Evolutionary conservation across 1,284 basidiomycete species (phyloP).

Genomic region (Boletus mariae): DNA sequence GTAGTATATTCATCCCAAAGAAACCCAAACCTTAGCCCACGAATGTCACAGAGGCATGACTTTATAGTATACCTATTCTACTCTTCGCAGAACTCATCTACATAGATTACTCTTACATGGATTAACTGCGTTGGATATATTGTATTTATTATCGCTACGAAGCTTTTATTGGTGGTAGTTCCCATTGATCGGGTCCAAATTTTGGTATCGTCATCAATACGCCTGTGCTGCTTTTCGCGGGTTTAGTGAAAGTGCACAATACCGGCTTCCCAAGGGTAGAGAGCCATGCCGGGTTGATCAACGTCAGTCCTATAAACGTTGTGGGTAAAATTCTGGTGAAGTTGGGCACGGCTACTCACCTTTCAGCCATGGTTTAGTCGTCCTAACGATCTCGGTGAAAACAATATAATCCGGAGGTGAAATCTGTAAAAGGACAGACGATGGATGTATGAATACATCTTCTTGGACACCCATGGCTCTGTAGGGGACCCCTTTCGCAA

Average conservation of each 20-base stretch:
- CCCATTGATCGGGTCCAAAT: constrained; percentile 82
- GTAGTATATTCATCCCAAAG: constrained; percentile 51
- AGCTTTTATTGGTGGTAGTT: constrained; percentile 74
- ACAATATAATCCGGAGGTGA: constrained; percentile 87
- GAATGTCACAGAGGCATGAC: neutral
- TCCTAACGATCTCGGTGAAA: constrained; percentile 79
- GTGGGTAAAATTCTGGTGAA: constrained; percentile 2
- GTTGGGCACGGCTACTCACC: constrained; percentile 40
- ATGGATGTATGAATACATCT: constrained; percentile 92
- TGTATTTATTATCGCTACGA: constrained; percentile 15
- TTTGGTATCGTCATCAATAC: constrained; percentile 71
- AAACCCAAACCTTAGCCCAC: constrained; percentile 28
- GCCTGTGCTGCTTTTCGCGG: constrained; percentile 66
- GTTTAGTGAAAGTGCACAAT: constrained; percentile 88
- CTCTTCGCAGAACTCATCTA: constrained; percentile 5
- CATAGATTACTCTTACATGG: constrained; percentile 6
- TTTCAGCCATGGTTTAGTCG: constrained; percentile 78
- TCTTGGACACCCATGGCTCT: constrained; percentile 78
- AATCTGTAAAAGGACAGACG: constrained; percentile 69
- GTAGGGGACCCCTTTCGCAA: constrained; percentile 81
- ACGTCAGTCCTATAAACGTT: constrained; percentile 64
- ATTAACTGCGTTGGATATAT: constrained; percentile 6
- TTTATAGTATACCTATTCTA: constrained; percentile 1
- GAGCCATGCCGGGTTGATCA: constrained; percentile 89
- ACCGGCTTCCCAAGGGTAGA: constrained; percentile 72